Base-by-base conservation (phyloP, 73 alveolate genomes). In the Effrenium voratum region DNA sequence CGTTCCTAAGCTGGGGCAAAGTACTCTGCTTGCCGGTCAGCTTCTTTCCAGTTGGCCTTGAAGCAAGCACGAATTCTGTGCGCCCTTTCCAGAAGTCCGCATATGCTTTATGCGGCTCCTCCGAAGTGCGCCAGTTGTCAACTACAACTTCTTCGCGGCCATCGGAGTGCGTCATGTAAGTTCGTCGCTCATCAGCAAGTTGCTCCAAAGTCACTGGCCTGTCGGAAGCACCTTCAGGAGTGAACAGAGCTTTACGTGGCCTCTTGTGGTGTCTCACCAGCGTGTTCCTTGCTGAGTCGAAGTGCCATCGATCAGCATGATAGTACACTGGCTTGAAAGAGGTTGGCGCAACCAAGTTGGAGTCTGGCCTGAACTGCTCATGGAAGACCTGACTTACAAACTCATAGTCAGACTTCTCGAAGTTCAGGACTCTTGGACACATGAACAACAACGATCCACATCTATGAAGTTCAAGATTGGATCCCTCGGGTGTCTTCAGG, bases 81-180 rank as follows among this genome's bases (percentile, higher is more conserved):
- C 63, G 13, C 3, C 45, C 88, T 43, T 77, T 77, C 63, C 88
- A 43, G 45, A 77, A 43, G 34, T 77, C 5, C 22, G 45, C 44
- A 38, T 44, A 45, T 19, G 59, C 63, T 6, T 40, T 1, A 60
- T 43, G 40, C 41, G 88, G 88, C 24, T 43, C 88, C 13, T 13
- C 63, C 13, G 88, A 77, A 77, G 63, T 77, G 38, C 24, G 30
- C 88, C 63, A 77, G 73, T 46, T 80, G 91, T 80, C 91, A 28
- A 3, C 15, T 1, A 46, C 22, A 26, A 44, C 73, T 2, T 44
- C 32, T 13, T 80, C 70, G 1, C 40, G 22, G 2, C 45, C 19
- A 26, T 80, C 70, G 0, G 26, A 47, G 30, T 45, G 15, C 2
- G 68, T 30, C 32, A 80, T 4, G 34, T 46, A 80, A 5, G 91